phyloP scores from a whole-genome alignment of 257 asterid species.

The Solanum medicagineum region DNA sequence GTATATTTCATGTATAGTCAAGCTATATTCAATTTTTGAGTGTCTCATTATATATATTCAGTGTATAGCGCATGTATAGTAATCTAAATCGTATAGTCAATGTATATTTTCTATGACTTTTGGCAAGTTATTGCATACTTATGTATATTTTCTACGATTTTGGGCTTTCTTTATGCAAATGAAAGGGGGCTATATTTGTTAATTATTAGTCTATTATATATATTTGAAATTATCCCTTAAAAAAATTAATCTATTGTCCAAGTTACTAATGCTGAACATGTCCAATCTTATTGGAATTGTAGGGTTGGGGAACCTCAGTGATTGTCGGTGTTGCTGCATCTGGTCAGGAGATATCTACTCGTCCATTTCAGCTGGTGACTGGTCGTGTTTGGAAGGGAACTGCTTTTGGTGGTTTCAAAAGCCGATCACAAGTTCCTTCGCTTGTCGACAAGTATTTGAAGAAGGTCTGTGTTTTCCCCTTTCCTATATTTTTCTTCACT shows the following conservation, averaged over 20 bases:
- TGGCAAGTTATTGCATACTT: too few species aligned
- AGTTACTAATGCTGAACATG: background rate
- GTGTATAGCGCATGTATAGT: too few species aligned
- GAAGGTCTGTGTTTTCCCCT: constrained; percentile 27
- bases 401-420: constrained; percentile 94
- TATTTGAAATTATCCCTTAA: too few species aligned
- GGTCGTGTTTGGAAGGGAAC: constrained; percentile 99
- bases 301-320: constrained; percentile 99
- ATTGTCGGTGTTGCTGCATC: constrained; percentile 99
- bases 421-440: constrained; percentile 97
- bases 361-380: constrained; percentile 95
- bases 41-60: too few species aligned
- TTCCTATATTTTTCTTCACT: background rate
- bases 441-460: constrained; percentile 88
- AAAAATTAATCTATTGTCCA: background rate
- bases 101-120: too few species aligned
- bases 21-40: too few species aligned
- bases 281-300: constrained; percentile 3
- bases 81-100: too few species aligned
- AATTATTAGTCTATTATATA: too few species aligned
- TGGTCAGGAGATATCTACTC: constrained; percentile 95
- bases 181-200: too few species aligned
- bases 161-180: too few species aligned
- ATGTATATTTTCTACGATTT: too few species aligned
- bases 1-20: too few species aligned